A percentile compares a stretch with the other conserved stretches of the same genome.
Evolutionary conservation across 306 rosid species (phyloP).

Genomic region (Styphnolobium japonicum): DNA sequence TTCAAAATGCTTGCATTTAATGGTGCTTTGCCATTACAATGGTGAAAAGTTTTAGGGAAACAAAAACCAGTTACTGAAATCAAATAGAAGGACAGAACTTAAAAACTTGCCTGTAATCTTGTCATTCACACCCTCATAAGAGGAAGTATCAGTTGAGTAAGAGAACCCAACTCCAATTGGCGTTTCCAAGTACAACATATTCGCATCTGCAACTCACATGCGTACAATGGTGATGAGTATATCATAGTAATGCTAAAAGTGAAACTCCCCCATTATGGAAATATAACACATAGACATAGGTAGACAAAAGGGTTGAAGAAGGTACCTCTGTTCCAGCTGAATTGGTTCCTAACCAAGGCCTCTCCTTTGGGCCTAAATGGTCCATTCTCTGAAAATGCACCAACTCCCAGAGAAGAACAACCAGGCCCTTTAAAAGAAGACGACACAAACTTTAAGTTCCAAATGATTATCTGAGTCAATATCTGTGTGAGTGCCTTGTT

Average conservation of each 20-base stretch:
- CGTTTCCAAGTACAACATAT: conserved; percentile 67
- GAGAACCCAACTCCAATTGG: conserved; percentile 80
- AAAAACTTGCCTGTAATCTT: conserved; percentile 52
- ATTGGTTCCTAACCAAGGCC: conserved; percentile 52
- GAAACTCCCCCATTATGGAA: background rate
- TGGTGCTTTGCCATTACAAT: conserved; percentile 30
- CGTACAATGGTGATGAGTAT: conserved; percentile 10
- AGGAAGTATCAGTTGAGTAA: conserved; percentile 48
- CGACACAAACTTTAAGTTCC: conserved; percentile 6
- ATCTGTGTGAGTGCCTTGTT: background rate
- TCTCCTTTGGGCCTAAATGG: conserved; percentile 82
- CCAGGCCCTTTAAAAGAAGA: conserved; percentile 67
- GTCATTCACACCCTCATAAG: conserved; percentile 59
- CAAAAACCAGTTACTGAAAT: background rate
- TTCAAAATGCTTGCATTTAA: background rate
- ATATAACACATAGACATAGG: background rate
- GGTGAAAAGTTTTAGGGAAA: background rate
- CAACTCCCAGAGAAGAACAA: conserved; percentile 84
- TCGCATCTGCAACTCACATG: conserved; percentile 49
- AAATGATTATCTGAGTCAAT: too few relatives aligned
- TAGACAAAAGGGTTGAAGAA: background rate
- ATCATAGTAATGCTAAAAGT: background rate
- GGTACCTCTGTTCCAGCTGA: conserved; percentile 78
- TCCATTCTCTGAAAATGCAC: conserved; percentile 84
- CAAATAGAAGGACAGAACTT: background rate